Base-by-base conservation (phyloP, 345 rosid species). In the Syzygium aqueum region DNA sequence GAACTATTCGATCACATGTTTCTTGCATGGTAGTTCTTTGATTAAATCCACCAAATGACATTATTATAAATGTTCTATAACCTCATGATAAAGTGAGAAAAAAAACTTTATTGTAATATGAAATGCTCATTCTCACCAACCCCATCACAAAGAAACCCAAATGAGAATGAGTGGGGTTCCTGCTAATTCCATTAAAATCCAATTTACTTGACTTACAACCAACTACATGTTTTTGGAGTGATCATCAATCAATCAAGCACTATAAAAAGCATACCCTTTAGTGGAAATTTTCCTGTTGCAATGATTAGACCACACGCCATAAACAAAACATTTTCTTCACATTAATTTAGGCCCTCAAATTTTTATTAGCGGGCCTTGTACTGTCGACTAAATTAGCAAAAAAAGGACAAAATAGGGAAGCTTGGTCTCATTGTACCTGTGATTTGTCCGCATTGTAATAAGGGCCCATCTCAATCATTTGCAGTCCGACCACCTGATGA, bases 121-220 rank as follows among this genome's bases (percentile, higher is more conserved):
- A 73, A 33, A 19, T 37, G 63, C 37, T 30, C 54, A 30, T 49
- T 51, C 85, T 51, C 54, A 84, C 54, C 85, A 84, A 84, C 85
- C 63, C 59, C 85, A 84, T 51, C 28, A 11, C 23, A 84, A 84
- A 83, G 54, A 83, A 51, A 23, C 61, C 14, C 30, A 84, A 28
- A 37, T 37, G 49, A 73, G 82, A 73, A 73, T 73, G 85, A 53
- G 85, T 53, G 61, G 46, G 40, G 61, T 27, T 84, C 85, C 85
- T 84, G 17, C 25, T 84, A 17, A 19, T 52, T 33, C 61, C 85
- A 30, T 84, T 40, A 49, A 84, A 54, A 28, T 13, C 25, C 46
- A 84, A n/a, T 63, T 85, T 61, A 17, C 87, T 49, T 85, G 82
- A 85, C 87, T 63, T 85, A 85, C 57, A 61, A 50, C 87, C 86